Base-by-base conservation (phyloP, 176 grass and related monocot genomes). In the Carex scoparia region DNA sequence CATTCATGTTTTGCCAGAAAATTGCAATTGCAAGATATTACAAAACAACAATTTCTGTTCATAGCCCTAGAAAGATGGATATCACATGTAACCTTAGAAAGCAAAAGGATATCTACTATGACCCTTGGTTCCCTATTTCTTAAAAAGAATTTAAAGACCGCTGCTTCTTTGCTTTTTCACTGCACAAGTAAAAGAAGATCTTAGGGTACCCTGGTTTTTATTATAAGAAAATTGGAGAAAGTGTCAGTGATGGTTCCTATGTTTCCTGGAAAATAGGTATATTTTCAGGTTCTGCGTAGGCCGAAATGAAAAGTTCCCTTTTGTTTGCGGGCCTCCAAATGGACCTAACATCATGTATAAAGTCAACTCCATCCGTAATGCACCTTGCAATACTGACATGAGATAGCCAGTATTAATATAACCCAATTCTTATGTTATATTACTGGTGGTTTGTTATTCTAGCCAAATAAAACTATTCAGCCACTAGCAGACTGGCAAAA, bases 261-360 rank as follows among this genome's bases (percentile, higher is more conserved):
- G 40, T 23, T 73, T 73, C n/a, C 44, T 73, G 42, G 42, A 73
- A 68, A 73, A 5, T 49, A 73, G 0, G 69, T 51, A 51, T 51
- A 49, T 49, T 73, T 73, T 12, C 8, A 51, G 42, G 44, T 51
- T 49, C 49, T 49, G 44, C 69, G 5, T 73, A 51, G 16, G 69
- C 44, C 0, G 69, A 73, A 73, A 73, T 73, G 42, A 73, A 23
- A 73, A 73, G 69, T 48, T 73, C 15, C 69, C n/a, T 49, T 73
- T 73, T 49, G 28, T 66, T 73, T 16, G 42, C 12, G 14, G 32
- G 13, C 3, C 32, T 69, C 28, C 65, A 16, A 69, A 69, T 30
- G 28, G 69, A 73, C 40, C 42, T 48, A 23, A 23, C 23, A 23
- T 23, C 23, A 23, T 23, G 23, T 23, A 23, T 23, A 23, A 23